These are phyloP conservation scores for Pulveroboletus sp. DNA, from an alignment of 768 basidiomycete species.

Conservation along the genomic window DNA sequence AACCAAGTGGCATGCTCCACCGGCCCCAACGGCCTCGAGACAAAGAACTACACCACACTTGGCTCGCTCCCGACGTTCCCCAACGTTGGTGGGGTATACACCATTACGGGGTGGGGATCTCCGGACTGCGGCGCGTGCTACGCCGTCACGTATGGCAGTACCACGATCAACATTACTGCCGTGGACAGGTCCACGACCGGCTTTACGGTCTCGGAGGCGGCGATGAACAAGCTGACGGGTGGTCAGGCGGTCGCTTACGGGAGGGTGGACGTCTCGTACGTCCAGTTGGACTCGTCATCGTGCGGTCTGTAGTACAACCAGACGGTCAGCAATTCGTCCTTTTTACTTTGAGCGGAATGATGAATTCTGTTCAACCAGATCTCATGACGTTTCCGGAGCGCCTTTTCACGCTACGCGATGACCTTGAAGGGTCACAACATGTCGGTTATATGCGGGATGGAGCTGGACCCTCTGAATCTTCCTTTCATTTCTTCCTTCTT, in stretches of 20 bases:
- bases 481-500: no score
- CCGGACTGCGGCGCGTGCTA: conserved; percentile 31
- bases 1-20: conserved; percentile 35
- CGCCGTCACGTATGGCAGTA: conserved; percentile 24
- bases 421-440: no score
- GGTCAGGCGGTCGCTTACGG: conserved; percentile 10
- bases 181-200: conserved; percentile 46
- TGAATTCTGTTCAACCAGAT: no score
- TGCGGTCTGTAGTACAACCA: neutral
- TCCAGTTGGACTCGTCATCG: neutral
- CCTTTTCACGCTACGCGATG: no score
- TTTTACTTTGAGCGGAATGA: no score
- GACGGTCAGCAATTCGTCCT: no score
- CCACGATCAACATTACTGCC: conserved; percentile 48
- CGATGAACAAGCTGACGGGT: conserved; percentile 27
- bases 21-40: conserved; percentile 36
- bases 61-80: conserved; percentile 38
- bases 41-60: conserved; percentile 32
- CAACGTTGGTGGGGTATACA: conserved; percentile 30
- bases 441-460: no score
- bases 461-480: no score
- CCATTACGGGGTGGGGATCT: conserved; percentile 22
- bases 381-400: no score
- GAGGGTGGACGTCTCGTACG: conserved; percentile 18
- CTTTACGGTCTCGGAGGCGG: conserved; percentile 34